Evolutionary conservation across 306 rosid species (phyloP).

Genomic region (Quercus suber): DNA sequence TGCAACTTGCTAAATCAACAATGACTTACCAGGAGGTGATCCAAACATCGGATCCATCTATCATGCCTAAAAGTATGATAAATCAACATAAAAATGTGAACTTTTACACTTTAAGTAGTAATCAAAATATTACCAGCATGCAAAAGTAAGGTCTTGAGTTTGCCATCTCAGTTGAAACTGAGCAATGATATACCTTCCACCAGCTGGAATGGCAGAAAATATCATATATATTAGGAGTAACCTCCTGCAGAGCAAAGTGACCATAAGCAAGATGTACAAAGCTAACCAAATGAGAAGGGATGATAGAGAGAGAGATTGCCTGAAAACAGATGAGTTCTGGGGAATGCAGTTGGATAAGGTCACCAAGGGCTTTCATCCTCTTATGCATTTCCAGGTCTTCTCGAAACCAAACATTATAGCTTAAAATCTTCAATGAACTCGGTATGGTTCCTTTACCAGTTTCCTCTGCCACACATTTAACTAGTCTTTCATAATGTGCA

Average conservation of each 20-base stretch:
- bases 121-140: constrained; percentile 41
- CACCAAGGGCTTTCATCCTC: constrained; percentile 53
- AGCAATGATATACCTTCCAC: constrained; percentile 47
- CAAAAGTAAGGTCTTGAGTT: constrained; percentile 39
- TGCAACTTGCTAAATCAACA: background rate
- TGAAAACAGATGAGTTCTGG: constrained; percentile 55
- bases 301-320: constrained; percentile 17
- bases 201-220: constrained; percentile 44
- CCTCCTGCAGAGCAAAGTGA: constrained; percentile 34
- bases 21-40: too few species aligned
- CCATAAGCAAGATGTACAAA: constrained; percentile 1
- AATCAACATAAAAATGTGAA: background rate
- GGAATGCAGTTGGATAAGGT: constrained; percentile 40
- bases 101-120: background rate
- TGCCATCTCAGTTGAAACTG: constrained; percentile 39
- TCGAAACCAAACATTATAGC: constrained; percentile 55
- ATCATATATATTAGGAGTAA: constrained; percentile 45
- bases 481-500: background rate
- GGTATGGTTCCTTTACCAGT: constrained; percentile 16
- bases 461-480: constrained; percentile 25
- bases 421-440: constrained; percentile 28
- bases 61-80: background rate
- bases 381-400: constrained; percentile 44
- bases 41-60: background rate
- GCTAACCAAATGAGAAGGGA: background rate